These are phyloP conservation scores for Sicyos edulis DNA, from an alignment of 306 rosid species.

Conservation along the genomic window DNA sequence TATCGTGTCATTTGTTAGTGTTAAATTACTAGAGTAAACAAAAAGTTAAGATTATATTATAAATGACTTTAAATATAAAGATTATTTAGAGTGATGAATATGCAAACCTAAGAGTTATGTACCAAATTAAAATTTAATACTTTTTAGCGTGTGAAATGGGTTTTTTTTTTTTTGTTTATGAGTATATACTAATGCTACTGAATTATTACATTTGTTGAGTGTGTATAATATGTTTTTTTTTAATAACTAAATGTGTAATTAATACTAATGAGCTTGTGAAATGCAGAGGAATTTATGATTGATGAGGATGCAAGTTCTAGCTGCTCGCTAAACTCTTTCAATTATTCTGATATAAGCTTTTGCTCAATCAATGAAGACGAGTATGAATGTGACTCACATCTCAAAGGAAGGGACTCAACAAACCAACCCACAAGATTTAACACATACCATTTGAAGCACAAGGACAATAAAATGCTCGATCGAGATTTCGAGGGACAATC, in stretches of 20 bases:
- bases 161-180: no score
- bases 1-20: no score
- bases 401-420: constrained; percentile 24
- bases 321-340: constrained; percentile 50
- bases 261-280: background rate
- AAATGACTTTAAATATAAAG: no score
- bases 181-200: no score
- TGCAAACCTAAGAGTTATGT: no score
- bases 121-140: no score
- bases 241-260: background rate
- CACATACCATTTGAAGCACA: constrained; percentile 15
- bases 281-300: constrained; percentile 32
- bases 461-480: background rate
- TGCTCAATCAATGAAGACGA: constrained; percentile 37
- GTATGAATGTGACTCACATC: constrained; percentile 25
- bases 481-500: background rate
- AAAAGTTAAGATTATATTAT: no score
- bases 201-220: no score
- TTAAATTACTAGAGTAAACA: no score
- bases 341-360: constrained; percentile 45
- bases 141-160: no score
- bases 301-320: constrained; percentile 54
- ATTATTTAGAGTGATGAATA: no score
- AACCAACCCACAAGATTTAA: constrained; percentile 49
- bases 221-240: no score